phyloP scores from a whole-genome alignment of 345 rosid species.

The Rhizophora mangle region DNA sequence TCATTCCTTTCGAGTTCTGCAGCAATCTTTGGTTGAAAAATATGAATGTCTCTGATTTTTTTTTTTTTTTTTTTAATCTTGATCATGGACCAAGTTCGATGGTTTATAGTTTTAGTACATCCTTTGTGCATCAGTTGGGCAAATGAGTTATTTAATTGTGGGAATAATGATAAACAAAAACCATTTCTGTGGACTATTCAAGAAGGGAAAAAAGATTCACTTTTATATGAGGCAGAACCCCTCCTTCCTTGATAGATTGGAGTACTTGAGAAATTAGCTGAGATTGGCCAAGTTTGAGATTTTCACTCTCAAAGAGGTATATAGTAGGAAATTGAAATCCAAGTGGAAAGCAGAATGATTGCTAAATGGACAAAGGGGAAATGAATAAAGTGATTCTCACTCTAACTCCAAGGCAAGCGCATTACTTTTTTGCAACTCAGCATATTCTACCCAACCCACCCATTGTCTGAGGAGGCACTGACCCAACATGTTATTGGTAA shows the following conservation, averaged over 20 bases:
- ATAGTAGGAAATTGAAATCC: background rate
- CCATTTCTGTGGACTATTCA: background rate
- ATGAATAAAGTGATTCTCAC: background rate
- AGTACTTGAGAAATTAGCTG: background rate
- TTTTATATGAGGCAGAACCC: background rate
- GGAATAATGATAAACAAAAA: background rate
- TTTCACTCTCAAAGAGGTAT: conserved; percentile 1
- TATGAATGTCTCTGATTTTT: background rate
- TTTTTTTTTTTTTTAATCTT: background rate
- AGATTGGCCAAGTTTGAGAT: background rate
- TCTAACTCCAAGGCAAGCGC: too few relatives aligned
- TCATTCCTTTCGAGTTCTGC: background rate
- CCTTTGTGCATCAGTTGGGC: background rate
- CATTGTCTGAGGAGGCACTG: too few relatives aligned
- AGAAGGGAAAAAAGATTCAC: background rate
- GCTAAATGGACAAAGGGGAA: background rate
- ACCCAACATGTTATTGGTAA: too few relatives aligned
- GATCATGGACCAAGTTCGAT: background rate
- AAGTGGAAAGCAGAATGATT: background rate
- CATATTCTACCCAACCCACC: too few relatives aligned
- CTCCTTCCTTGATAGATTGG: background rate
- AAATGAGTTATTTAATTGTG: background rate
- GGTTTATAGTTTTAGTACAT: background rate
- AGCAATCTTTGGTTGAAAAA: background rate
- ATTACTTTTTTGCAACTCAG: too few relatives aligned